These are phyloP conservation scores for Haematococcus sp. DNA, from an alignment of 139 green algal genomes.

Conservation along the genomic window DNA sequence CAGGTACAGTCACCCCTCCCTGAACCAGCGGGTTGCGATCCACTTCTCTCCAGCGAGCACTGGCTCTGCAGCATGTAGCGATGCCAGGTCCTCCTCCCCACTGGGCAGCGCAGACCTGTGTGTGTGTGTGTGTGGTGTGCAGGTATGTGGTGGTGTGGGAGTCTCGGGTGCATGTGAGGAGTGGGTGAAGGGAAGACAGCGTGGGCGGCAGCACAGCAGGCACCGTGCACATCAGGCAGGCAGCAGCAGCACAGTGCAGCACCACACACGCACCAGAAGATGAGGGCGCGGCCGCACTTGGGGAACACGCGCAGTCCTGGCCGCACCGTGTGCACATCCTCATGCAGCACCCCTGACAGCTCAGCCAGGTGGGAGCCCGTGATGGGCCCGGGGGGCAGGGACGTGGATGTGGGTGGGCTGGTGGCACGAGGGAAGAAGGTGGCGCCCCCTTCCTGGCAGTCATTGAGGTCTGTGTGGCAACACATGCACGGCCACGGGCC, in stretches of 20 bases:
- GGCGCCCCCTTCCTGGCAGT: not conserved
- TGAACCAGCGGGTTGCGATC: conserved; percentile 59
- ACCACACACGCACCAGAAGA: not conserved
- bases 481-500: too few species aligned
- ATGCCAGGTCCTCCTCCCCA: conserved; percentile 54
- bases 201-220: too few species aligned
- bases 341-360: not conserved
- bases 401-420: not conserved
- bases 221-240: too few species aligned
- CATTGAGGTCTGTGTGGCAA: not conserved
- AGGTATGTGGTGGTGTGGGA: too few species aligned
- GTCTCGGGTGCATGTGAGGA: not conserved
- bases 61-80: conserved; percentile 55
- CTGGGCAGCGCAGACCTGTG: conserved; percentile 52
- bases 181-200: not conserved
- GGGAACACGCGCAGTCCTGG: not conserved
- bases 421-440: not conserved
- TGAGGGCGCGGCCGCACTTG: not conserved
- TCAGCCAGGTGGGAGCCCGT: not conserved
- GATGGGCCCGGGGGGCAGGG: not conserved
- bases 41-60: conserved; percentile 66
- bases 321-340: too few species aligned
- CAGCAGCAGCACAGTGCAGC: not conserved
- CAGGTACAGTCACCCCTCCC: conserved; percentile 15
- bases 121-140: not conserved